Evolutionary conservation across 2,329 filamentous ascomycete species (phyloP), one percentile per base, ranked within the genome.

Genomic region (Apiospora saccharicola): DNA sequence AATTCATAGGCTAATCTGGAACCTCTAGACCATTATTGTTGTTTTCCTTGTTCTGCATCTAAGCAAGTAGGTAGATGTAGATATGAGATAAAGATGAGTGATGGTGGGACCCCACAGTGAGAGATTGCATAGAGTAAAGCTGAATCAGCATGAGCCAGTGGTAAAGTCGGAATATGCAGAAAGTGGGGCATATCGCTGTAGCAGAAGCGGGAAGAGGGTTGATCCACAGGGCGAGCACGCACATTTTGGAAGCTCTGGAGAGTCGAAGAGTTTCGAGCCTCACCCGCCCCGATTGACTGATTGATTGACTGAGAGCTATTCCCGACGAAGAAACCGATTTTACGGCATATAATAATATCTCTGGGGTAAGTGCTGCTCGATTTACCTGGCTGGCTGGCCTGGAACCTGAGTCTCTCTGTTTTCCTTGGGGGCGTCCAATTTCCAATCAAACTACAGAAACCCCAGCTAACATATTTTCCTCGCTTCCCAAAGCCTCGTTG

Each of bases 241-340:
- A 75, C 73, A 78, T 84, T 51, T 86, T 88, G 71, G 72, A 72
- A 53, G 68, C 46, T 53, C 47, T 57, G 49, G 68, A 61, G 72
- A 57, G 71, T 72, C 71, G 69, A 73, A 73, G 34, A 76, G 72
- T 74, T 75, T 76, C 73, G 74, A 74, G 73, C 75, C 71, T 76
- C 72, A 74, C 68, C 67, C 43, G 67, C 67, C 67, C 67, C 43
- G 67, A 44, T 61, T 75, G 69, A 41, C 30, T 61, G 74, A 74
- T 71, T 71, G 72, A 72, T 70, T 69, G 71, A 71, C 72, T 69
- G 72, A 70, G 68, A 72, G 57, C 71, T 61, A 70, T 61, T 71
- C 37, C 69, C 46, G 70, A 75, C 72, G 72, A 76, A 64, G 57
- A 64, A 64, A 41, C 24, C 57, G 57, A 64, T 64, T 64, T 64